Conservation (phyloP, 352 stramenopile species). For the Pilasporangium apinafurcum region DNA sequence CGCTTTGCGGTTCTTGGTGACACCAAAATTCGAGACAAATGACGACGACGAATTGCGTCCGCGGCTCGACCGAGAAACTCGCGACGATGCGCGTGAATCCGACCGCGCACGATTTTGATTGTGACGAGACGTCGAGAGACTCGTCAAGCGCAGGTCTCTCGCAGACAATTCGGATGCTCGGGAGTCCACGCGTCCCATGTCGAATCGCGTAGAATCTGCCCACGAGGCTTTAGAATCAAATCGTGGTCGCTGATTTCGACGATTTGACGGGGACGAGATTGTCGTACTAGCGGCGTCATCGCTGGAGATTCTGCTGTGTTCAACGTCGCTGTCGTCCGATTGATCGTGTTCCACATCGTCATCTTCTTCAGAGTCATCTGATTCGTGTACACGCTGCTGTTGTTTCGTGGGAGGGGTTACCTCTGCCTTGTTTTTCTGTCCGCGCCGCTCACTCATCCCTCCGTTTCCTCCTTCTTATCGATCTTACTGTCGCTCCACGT, state of each 20-base stretch:
- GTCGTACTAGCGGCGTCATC: no score
- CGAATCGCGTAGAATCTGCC: slow-evolving; percentile 82
- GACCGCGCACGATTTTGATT: slow-evolving; percentile 28
- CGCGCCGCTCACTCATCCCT: no score
- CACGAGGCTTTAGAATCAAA: slow-evolving; percentile 84
- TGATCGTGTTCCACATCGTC: no score
- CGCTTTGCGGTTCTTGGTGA: slow-evolving; percentile 56
- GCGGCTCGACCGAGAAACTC: slow-evolving; percentile 46
- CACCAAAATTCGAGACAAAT: slow-evolving; percentile 77
- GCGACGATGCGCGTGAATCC: slow-evolving; percentile 58
- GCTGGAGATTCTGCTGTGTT: no score
- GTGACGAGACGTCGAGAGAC: slow-evolving; percentile 23
- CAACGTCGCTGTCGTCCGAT: no score
- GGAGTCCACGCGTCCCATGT: slow-evolving; percentile 78
- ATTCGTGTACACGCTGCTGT: no score
- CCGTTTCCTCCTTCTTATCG: no score
- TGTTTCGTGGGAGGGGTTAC: no score
- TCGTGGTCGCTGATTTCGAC: slow-evolving; percentile 38
- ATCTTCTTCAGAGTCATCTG: no score
- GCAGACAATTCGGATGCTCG: slow-evolving; percentile 71
- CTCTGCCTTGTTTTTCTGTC: no score
- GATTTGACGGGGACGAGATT: slow-evolving; percentile 42
- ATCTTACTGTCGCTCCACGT: no score
- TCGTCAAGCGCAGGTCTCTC: slow-evolving; percentile 57
- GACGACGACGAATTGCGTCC: slow-evolving; percentile 54